These are phyloP conservation scores for Metschnikowia peoriensis DNA, from an alignment of 805 yeast genomes.

Conservation along the genomic window DNA sequence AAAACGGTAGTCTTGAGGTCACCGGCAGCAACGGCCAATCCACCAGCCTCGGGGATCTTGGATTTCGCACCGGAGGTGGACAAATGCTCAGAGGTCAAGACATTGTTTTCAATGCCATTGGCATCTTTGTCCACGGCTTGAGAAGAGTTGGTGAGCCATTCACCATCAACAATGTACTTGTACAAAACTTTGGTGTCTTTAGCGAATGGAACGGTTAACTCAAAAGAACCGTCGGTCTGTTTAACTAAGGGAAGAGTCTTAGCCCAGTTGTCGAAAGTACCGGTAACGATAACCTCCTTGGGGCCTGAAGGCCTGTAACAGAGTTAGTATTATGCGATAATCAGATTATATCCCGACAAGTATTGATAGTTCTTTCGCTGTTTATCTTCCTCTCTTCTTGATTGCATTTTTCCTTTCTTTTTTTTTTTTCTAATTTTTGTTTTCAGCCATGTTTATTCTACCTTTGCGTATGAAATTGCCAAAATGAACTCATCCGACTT, in stretches of 20 bases:
- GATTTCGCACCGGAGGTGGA: slow-evolving; percentile 14
- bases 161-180: slow-evolving; percentile 70
- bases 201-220: slow-evolving; percentile 53
- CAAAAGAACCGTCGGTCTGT: slow-evolving; percentile 58
- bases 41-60: slow-evolving; percentile 19
- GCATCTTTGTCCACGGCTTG: slow-evolving; percentile 47
- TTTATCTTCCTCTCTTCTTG: neutral
- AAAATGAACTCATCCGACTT: too few relatives aligned
- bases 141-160: slow-evolving; percentile 48
- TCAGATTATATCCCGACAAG: too few relatives aligned
- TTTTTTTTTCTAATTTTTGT: too few relatives aligned
- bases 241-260: slow-evolving; percentile 59
- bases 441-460: too few relatives aligned
- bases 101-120: slow-evolving; percentile 53
- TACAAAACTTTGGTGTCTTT: slow-evolving; percentile 44
- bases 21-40: slow-evolving; percentile 13
- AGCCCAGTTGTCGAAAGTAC: slow-evolving; percentile 52
- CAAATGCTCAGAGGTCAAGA: slow-evolving; percentile 39
- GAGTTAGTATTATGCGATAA: slow-evolving; percentile 23
- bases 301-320: slow-evolving; percentile 44
- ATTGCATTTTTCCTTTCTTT: neutral
- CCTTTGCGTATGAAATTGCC: too few relatives aligned
- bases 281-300: slow-evolving; percentile 61
- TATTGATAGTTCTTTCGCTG: too few relatives aligned
- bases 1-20: slow-evolving; percentile 39